Base-by-base conservation (phyloP, 2,329 filamentous ascomycete species). In the Cytospora paraplurivora region DNA sequence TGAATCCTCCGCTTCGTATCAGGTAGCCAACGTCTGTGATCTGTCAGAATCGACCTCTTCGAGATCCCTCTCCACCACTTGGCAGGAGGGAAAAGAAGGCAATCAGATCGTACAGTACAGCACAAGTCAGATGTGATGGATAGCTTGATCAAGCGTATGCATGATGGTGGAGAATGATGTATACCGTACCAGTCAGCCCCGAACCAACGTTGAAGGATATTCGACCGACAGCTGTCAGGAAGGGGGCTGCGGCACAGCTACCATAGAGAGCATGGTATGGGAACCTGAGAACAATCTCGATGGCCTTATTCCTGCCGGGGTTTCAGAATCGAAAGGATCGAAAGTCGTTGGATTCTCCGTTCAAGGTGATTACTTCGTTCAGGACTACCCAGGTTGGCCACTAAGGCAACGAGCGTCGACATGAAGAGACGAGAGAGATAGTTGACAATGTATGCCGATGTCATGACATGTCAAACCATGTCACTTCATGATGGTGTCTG, bases 1-100 rank as follows among this genome's bases (percentile, higher is more conserved):
- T 27, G 27, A 27, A 27, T 27, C 27, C 27, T 27, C 27, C 10
- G n/a, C 15, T 19, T 47, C 44, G 44, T 47, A n/a, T 47, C 44
- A 21, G 44, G 44, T 47, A n/a, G n/a, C n/a, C 44, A 19, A 47
- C n/a, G 44, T 21, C 44, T 47, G n/a, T 47, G 44, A 47, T 47
- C 44, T 12, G 44, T 47, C 44, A 47, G 44, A 12, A 2, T 47
- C 10, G n/a, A 47, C 7, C n/a, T 21, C n/a, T 8, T 21, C n/a
- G 8, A 21, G 44, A 47, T 19, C 44, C 7, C 21, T 17, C 10
- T 8, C n/a, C 11, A 47, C 44, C n/a, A 44, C 5, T 19, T 44
- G 41, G 10, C n/a, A 47, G 44, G 44, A 47, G n/a, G 12, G 17
- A 47, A 13, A 47, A 19, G 10, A n/a, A 47, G 41, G 41, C n/a